Base-by-base conservation (phyloP, 2,329 filamentous ascomycete species). In the Alternaria viburni region DNA sequence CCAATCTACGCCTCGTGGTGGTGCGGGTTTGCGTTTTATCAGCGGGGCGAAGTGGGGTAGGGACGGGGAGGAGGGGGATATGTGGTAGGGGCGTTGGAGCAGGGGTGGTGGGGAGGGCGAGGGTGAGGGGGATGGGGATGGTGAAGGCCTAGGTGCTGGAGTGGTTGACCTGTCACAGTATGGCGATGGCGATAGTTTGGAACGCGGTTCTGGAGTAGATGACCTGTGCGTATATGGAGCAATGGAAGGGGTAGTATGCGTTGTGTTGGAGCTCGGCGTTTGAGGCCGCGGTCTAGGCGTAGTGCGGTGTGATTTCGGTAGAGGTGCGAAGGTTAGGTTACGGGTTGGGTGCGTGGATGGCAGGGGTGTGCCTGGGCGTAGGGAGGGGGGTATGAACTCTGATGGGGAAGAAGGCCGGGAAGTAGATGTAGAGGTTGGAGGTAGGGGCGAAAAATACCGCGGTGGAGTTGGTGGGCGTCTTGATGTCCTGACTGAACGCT, bases 1-100 rank as follows among this genome's bases (percentile, higher is more conserved):
- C 65, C 65, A 69, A 7, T 67, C 65, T 5, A 32, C 11, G 2
- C 65, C 67, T 3, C 67, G 58, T 1, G 57, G 43, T 4, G 67
- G 62, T 1, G 41, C 67, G 1, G 60, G 59, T 11, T 69, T 69
- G 3, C 67, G 65, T n/a, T 50, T 51, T 11, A 65, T 26, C 8
- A 30, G 6, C 0, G 25, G 47, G 4, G 43, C 12, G 19, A 50
- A 58, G 1, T 51, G 21, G 0, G 26, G 45, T 1, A 43, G 21
- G 0, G 44, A 49, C 1, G 28, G n/a, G 0, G 46, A 52, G 13
- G 46, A 26, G 10, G 46, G 28, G 9, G 49, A 52, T n/a, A 52
- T 57, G 2, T 36, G 13, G 10, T 57, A 44, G 5, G 13, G 36
- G 23, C n/a, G 17, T 7, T 52, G 21, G 2, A 21, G 13, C 0